phyloP scores from a whole-genome alignment of 192 early-diverging fungal genomes.

The Coemansia interrupta region DNA sequence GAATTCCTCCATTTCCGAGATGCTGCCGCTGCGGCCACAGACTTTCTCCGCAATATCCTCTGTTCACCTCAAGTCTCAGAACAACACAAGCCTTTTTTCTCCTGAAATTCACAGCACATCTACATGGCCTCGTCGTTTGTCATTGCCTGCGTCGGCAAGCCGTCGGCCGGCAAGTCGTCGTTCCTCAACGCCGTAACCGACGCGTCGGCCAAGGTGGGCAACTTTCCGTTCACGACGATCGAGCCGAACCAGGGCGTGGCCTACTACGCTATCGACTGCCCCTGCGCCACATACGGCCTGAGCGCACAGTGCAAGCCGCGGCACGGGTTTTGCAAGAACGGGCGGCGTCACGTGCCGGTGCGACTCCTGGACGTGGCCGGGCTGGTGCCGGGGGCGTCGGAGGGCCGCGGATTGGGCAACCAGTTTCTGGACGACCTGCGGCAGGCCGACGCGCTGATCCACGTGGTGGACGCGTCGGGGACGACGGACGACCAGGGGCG shows the following conservation, averaged over 20 bases:
- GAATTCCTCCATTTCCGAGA: no score
- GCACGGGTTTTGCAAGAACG: slow-evolving; percentile 68
- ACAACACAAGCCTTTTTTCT: no score
- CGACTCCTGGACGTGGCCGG: slow-evolving; percentile 80
- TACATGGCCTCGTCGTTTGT: slow-evolving; percentile 55
- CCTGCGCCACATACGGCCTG: slow-evolving; percentile 60
- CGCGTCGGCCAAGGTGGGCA: slow-evolving; percentile 79
- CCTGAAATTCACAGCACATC: no score
- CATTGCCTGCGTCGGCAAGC: slow-evolving; percentile 69
- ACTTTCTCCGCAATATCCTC: no score
- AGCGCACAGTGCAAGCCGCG: slow-evolving; percentile 63
- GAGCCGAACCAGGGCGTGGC: slow-evolving; percentile 77
- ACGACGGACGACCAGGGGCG: slow-evolving; percentile 76
- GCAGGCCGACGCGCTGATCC: slow-evolving; percentile 72
- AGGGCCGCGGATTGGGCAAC: slow-evolving; percentile 73
- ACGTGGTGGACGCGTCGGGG: slow-evolving; percentile 82
- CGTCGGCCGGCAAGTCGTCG: slow-evolving; percentile 78
- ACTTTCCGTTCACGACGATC: slow-evolving; percentile 85
- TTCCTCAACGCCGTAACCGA: slow-evolving; percentile 79
- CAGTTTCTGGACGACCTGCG: slow-evolving; percentile 79
- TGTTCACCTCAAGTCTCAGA: no score
- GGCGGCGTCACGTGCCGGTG: slow-evolving; percentile 65
- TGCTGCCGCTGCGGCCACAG: no score
- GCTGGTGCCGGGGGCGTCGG: slow-evolving; percentile 76
- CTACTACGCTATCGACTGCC: slow-evolving; percentile 70